These are phyloP conservation scores for Limnomonas spitsbergensis DNA, from an alignment of 139 green algal genomes.

Conservation along the genomic window DNA sequence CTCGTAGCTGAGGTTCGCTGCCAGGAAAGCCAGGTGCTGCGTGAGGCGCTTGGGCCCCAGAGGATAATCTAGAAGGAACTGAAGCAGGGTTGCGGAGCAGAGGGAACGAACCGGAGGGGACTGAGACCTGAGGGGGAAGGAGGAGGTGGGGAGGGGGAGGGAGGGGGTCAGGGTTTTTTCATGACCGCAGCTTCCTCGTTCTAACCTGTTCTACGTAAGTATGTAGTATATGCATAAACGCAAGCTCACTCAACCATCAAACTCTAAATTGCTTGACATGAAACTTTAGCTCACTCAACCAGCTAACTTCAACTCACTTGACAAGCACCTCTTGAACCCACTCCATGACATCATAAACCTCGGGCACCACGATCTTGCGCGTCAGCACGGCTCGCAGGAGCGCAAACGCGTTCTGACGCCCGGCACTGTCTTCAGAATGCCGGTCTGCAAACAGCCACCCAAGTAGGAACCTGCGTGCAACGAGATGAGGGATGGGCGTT, in stretches of 20 bases:
- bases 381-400: slow-evolving; percentile 76
- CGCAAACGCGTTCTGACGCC: slow-evolving; percentile 48
- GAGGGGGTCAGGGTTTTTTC: too few species aligned
- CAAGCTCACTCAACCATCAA: too few species aligned
- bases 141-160: neutral
- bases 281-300: too few species aligned
- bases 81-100: slow-evolving; percentile 67
- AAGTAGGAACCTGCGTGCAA: slow-evolving; percentile 60
- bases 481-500: neutral
- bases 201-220: too few species aligned
- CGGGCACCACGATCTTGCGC: slow-evolving; percentile 74
- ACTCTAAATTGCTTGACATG: too few species aligned
- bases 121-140: slow-evolving; percentile 19
- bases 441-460: slow-evolving; percentile 75
- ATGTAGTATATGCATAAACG: too few species aligned
- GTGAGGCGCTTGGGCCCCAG: slow-evolving; percentile 48
- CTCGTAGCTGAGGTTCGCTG: slow-evolving; percentile 61
- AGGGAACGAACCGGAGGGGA: slow-evolving; percentile 49
- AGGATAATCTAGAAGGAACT: slow-evolving; percentile 94
- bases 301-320: too few species aligned
- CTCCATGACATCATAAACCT: slow-evolving; percentile 91
- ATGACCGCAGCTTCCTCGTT: too few species aligned
- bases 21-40: slow-evolving; percentile 40
- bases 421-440: slow-evolving; percentile 29
- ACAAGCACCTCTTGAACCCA: slow-evolving; percentile 65